A percentile compares a stretch with the other conserved stretches of the same genome.
Evolutionary conservation across 176 grass and related monocot species (phyloP).

Genomic region (Alopecurus myosuroides): DNA sequence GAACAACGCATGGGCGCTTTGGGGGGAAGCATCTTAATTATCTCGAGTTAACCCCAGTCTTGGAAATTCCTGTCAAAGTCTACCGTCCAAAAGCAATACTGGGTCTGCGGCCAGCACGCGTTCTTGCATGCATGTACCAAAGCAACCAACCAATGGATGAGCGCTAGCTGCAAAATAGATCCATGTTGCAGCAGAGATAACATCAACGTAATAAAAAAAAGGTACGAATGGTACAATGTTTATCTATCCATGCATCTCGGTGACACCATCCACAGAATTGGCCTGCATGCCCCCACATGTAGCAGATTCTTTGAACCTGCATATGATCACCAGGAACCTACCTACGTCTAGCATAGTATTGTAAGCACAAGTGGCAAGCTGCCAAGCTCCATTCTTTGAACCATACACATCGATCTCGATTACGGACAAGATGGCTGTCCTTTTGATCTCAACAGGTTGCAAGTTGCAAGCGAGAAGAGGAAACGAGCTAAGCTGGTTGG

Average conservation of each 20-base stretch:
- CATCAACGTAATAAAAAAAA: not conserved
- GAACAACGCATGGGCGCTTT: not conserved
- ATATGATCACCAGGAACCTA: conserved; percentile 4
- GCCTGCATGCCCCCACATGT: not conserved
- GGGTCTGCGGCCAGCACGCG: not conserved
- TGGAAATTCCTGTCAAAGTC: conserved; percentile 13
- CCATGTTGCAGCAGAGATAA: not conserved
- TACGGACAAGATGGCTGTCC: not conserved
- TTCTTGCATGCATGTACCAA: conserved; percentile 1
- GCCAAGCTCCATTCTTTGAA: not conserved
- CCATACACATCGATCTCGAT: not conserved
- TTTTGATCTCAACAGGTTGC: not conserved
- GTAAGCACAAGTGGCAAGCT: not conserved
- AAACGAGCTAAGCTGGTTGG: not conserved
- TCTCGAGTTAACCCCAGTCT: not conserved
- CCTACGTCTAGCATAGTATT: not conserved
- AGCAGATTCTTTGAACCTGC: not conserved
- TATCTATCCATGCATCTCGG: not conserved
- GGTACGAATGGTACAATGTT: not conserved
- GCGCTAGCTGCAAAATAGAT: not conserved
- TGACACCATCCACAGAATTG: conserved; percentile 12
- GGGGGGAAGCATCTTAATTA: not conserved
- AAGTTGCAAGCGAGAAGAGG: not conserved
- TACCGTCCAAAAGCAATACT: not conserved
- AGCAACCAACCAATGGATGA: conserved; percentile 6